These are phyloP conservation scores for Pontederia crassipes DNA, from an alignment of 176 grass and related monocot genomes.

Conservation along the genomic window DNA sequence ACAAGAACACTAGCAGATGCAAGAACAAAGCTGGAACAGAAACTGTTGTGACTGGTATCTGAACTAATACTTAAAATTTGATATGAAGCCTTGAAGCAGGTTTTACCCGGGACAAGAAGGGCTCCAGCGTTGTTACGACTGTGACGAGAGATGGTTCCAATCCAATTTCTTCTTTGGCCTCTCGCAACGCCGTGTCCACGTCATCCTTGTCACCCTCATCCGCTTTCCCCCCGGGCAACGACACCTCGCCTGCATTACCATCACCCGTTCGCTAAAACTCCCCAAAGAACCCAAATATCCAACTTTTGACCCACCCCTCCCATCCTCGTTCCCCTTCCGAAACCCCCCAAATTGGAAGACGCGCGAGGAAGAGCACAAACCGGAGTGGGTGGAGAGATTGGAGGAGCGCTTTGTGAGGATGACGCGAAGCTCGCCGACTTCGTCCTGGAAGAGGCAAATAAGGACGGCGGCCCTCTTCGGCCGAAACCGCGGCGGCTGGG, in stretches of 20 bases:
- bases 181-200: conserved; percentile 46
- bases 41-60: neutral
- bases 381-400: conserved; percentile 54
- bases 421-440: conserved; percentile 45
- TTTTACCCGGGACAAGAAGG: conserved; percentile 50
- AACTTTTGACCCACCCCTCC: neutral
- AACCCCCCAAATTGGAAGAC: neutral
- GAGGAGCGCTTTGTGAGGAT: conserved; percentile 62
- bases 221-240: conserved; percentile 62
- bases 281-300: neutral
- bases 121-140: conserved; percentile 40
- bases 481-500: conserved; percentile 16
- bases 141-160: conserved; percentile 46
- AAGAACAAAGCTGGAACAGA: too few relatives aligned
- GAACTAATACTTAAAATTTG: neutral
- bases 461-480: conserved; percentile 50
- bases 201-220: conserved; percentile 63
- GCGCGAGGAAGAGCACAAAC: conserved; percentile 8
- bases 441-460: conserved; percentile 48
- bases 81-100: neutral
- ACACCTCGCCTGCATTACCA: conserved; percentile 43
- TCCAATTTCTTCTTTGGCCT: conserved; percentile 63
- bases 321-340: neutral
- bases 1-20: too few relatives aligned
- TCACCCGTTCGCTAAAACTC: neutral